Conservation (phyloP, 176 grass and related monocot species). For the Rhynchospora tenuis region DNA sequence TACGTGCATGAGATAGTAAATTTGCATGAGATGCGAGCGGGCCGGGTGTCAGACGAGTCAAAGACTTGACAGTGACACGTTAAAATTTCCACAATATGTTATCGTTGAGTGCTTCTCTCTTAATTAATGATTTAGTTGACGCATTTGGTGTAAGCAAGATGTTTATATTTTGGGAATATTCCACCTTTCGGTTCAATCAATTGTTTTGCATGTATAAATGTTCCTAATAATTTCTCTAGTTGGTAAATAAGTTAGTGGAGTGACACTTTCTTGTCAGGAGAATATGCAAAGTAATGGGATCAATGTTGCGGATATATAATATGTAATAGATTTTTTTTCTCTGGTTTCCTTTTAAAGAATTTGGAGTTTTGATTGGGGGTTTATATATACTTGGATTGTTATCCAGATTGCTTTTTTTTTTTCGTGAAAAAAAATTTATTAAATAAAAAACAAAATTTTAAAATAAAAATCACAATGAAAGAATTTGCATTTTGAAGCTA, state of each 20-base stretch:
- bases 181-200: not conserved
- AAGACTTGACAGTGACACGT: slow-evolving; percentile 2
- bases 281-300: not conserved
- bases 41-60: not conserved
- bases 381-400: not conserved
- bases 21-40: not conserved
- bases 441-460: no score
- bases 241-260: not conserved
- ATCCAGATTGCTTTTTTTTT: no score
- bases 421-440: no score
- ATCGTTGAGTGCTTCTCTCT: not conserved
- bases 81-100: not conserved
- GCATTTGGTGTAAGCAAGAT: not conserved
- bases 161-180: not conserved
- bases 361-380: not conserved
- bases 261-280: not conserved
- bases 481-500: no score
- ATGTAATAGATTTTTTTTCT: not conserved
- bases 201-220: not conserved
- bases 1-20: slow-evolving; percentile 15
- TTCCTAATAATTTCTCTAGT: not conserved
- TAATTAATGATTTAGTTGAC: not conserved
- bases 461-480: no score
- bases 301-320: not conserved
- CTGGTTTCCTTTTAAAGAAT: not conserved